Evolutionary conservation across 1,284 basidiomycete genomes (phyloP), one percentile per base, ranked within the genome.

Genomic region (Pholiota adiposa): DNA sequence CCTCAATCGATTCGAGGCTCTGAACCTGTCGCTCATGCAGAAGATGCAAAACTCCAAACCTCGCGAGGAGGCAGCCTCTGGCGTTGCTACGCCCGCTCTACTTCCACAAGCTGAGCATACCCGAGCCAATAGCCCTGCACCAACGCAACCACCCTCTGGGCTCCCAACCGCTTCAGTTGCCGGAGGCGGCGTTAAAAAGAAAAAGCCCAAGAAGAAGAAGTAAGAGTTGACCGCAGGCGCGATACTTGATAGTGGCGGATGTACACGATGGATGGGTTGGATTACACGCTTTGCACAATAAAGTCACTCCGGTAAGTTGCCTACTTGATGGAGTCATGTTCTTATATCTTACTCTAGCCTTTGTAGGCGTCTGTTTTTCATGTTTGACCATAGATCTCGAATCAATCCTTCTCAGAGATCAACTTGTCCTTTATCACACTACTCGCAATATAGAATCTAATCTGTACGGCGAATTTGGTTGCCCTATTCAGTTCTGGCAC

Each of bases 1-100:
- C 76, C 86, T 98, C 65, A 96, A 97, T 79, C 89, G 96, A 65
- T 97, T 98, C 76, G 96, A 98, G 75, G 83, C 89, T 4, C 83
- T 98, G 65, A 97, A 96, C 72, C 83, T 91, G 54, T 83, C 88
- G 5, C 77, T 95, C 56, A 91, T 92, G 80, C 84, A 88, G 67
- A 90, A 89, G 74, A 94, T 94, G 89, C 88, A 87, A 70, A 93
- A 93, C 68, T 73, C 73, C 59, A 69, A 63, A 12, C 67, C 65
- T 36, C 63, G 60, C 23, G 65, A 66, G 55, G 58, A 61, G 18
- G 25, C 64, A 12, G 62, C 68, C 8, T 56, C 63, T 16, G 36
- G 66, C 49, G 51, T 54, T 27, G 63, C 63, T 16, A 63, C 67
- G n/a, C 53, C 64, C 52, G 63, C 59, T 29, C 48, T 62, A 11